Evolutionary conservation across 768 basidiomycete species (phyloP).

Genomic region (Galerina sulciceps): DNA sequence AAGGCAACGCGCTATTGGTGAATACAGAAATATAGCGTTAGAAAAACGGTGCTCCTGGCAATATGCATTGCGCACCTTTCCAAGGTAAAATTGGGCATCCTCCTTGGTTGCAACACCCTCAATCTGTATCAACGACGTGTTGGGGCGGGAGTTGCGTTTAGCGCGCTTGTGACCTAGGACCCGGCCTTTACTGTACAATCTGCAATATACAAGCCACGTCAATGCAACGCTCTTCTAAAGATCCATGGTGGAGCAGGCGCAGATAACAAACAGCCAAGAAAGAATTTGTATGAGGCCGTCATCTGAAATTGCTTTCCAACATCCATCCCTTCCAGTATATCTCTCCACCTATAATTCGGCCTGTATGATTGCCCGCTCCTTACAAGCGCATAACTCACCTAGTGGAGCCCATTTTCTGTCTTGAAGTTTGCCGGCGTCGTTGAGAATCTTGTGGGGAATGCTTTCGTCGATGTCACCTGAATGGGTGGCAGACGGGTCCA

Average conservation of each 20-base stretch:
- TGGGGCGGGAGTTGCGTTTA: constrained; percentile 94
- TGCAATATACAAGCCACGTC: constrained; percentile 32
- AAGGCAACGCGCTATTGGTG: constrained; percentile 84
- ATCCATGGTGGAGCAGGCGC: not conserved
- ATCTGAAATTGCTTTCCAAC: constrained; percentile 28
- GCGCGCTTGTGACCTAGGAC: constrained; percentile 98
- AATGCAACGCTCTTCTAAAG: constrained; percentile 4
- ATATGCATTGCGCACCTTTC: constrained; percentile 67
- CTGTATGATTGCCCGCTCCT: constrained; percentile 22
- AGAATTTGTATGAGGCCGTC: constrained; percentile 24
- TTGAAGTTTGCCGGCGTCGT: constrained; percentile 52
- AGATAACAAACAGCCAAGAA: constrained; percentile 1
- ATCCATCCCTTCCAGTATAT: constrained; percentile 49
- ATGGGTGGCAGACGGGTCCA: constrained; percentile 24
- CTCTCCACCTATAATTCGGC: constrained; percentile 15
- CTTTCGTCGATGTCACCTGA: constrained; percentile 27
- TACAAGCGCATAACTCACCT: constrained; percentile 56
- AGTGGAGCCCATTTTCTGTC: constrained; percentile 76
- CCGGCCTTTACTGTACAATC: constrained; percentile 96
- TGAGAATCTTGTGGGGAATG: constrained; percentile 44
- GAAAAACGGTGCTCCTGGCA: not conserved
- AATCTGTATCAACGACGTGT: constrained; percentile 95
- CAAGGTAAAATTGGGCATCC: constrained; percentile 97
- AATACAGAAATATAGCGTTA: constrained; percentile 4
- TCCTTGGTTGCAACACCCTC: constrained; percentile 94